Conservation (phyloP, 352 stramenopile species). For the Globisporangium cederbergense region DNA sequence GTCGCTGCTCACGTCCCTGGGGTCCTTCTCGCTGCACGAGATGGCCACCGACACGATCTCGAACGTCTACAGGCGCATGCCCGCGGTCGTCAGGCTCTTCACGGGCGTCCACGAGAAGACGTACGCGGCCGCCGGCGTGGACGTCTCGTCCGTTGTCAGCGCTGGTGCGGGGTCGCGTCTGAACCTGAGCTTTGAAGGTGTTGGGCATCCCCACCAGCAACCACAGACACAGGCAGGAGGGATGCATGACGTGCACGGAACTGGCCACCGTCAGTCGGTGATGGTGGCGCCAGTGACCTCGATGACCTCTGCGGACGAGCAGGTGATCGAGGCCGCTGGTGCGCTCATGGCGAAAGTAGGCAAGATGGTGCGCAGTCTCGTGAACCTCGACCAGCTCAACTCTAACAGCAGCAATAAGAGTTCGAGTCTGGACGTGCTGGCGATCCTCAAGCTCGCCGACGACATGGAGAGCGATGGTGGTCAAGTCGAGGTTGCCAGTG, state of each 20-base stretch:
- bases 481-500: slow-evolving; percentile 7
- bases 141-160: slow-evolving; percentile 2
- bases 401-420: slow-evolving; percentile 5
- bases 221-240: neutral
- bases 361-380: slow-evolving; percentile 62
- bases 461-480: slow-evolving; percentile 37
- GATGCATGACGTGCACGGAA: neutral
- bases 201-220: neutral
- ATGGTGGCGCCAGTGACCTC: neutral
- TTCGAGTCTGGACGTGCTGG: slow-evolving; percentile 30
- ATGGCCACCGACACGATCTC: slow-evolving; percentile 59
- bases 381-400: slow-evolving; percentile 32
- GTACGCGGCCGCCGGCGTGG: slow-evolving; percentile 39
- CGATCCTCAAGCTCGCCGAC: slow-evolving; percentile 54
- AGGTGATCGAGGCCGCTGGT: slow-evolving; percentile 35
- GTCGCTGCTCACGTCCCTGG: slow-evolving; percentile 38
- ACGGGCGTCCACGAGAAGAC: slow-evolving; percentile 30
- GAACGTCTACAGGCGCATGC: slow-evolving; percentile 43
- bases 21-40: slow-evolving; percentile 32
- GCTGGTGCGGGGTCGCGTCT: neutral
- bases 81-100: slow-evolving; percentile 42
- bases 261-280: neutral
- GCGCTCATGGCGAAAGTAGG: slow-evolving; percentile 47
- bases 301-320: slow-evolving; percentile 12
- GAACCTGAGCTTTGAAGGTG: slow-evolving; percentile 3